Conservation (phyloP, 202 grass and related monocot species). For the Digitaria exilis region DNA sequence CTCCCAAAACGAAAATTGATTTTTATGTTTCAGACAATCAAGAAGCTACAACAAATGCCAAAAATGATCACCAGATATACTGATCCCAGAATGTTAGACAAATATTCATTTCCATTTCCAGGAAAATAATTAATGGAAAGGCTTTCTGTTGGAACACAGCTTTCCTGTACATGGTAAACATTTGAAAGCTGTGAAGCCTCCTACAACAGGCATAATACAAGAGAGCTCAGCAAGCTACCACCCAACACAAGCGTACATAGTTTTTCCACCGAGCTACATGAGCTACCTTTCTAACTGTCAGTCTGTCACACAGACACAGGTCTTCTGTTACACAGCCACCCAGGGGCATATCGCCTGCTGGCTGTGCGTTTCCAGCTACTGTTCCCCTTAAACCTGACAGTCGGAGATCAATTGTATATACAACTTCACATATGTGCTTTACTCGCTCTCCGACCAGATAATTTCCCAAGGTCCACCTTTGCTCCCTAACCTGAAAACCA, state of each 20-base stretch:
- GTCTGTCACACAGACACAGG: too few species aligned
- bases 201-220: not conserved
- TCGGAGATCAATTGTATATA: not conserved
- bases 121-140: not conserved
- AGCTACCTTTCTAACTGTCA: not conserved
- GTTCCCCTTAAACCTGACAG: not conserved
- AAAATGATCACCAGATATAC: not conserved
- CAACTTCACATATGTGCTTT: not conserved
- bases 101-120: not conserved
- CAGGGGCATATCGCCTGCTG: not conserved
- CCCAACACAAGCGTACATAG: not conserved
- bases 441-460: slow-evolving; percentile 56
- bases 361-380: not conserved
- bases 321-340: not conserved
- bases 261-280: not conserved
- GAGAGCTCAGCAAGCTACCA: not conserved
- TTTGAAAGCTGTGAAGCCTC: not conserved
- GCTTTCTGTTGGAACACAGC: not conserved
- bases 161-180: not conserved
- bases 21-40: not conserved
- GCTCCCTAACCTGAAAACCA: slow-evolving; percentile 65
- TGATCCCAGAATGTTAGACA: not conserved
- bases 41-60: not conserved
- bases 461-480: slow-evolving; percentile 74
- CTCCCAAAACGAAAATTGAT: not conserved